Conservation (phyloP, 139 green algal genomes). For the Picochlorum sp. region DNA sequence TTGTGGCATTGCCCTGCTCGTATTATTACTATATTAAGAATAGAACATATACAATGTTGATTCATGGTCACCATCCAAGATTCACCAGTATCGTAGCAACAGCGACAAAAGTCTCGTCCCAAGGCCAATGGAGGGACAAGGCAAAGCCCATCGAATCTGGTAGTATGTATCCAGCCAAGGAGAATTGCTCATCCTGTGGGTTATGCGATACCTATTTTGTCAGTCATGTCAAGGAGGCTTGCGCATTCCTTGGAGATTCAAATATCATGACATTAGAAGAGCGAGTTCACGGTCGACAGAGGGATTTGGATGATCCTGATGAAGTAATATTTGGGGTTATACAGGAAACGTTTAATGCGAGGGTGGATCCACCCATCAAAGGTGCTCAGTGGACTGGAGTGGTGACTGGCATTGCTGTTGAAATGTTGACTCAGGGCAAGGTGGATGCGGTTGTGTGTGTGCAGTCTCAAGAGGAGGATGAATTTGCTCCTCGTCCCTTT, state of each 20-base stretch:
- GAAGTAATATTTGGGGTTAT: constrained; percentile 79
- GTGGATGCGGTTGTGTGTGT: constrained; percentile 96
- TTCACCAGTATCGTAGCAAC: no score
- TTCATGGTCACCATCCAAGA: no score
- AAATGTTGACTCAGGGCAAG: constrained; percentile 69
- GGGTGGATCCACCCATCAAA: constrained; percentile 45
- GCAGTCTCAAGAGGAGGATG: constrained; percentile 71
- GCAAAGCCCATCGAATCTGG: constrained; percentile 62
- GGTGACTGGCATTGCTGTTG: constrained; percentile 66
- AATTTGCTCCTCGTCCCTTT: constrained; percentile 69
- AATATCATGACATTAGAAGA: constrained; percentile 58
- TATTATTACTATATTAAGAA: no score
- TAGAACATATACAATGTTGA: no score
- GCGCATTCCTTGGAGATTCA: constrained; percentile 84
- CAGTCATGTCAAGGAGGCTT: constrained; percentile 90
- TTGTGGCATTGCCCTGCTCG: no score
- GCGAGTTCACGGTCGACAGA: constrained; percentile 49
- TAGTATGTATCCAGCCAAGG: constrained; percentile 72
- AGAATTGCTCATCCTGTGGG: constrained; percentile 84
- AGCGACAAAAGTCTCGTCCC: not conserved
- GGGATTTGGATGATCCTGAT: constrained; percentile 52
- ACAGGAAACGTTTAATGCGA: constrained; percentile 69
- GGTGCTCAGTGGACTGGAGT: constrained; percentile 95
- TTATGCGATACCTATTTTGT: constrained; percentile 96
- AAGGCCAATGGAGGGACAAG: constrained; percentile 41